phyloP scores from a whole-genome alignment of 306 rosid genomes.

The Mimosa bimucronata region DNA sequence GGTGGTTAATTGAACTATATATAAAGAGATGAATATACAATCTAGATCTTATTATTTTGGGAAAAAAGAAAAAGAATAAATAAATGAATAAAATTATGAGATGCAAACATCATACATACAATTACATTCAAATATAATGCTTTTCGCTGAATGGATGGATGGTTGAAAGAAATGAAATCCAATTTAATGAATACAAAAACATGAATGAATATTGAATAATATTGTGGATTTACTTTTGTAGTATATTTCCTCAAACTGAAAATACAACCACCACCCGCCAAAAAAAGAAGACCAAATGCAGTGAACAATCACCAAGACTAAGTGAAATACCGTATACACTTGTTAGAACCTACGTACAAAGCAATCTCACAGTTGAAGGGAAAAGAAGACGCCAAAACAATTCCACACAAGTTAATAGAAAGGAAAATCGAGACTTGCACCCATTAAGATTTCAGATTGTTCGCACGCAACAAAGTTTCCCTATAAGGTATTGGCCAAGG shows the following conservation, averaged over 20 bases:
- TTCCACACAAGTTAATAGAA: constrained; percentile 19
- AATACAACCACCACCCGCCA: background rate
- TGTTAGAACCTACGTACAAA: constrained; percentile 41
- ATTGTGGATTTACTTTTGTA: background rate
- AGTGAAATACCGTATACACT: constrained; percentile 13
- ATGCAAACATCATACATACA: background rate
- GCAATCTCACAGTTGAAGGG: background rate
- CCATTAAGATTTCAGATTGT: background rate
- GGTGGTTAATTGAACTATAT: no score
- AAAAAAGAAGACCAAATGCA: background rate
- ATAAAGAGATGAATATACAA: background rate
- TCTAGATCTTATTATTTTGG: background rate
- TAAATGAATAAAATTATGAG: background rate
- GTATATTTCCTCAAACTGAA: constrained; percentile 10
- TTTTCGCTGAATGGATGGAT: background rate
- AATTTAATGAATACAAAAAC: background rate
- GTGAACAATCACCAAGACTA: constrained; percentile 23
- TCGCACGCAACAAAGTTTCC: no score
- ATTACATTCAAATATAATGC: background rate
- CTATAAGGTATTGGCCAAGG: background rate
- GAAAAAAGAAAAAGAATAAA: no score
- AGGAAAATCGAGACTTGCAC: constrained; percentile 30
- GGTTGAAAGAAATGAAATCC: background rate
- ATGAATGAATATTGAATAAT: background rate
- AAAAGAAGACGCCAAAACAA: background rate